Percentiles rank a stretch among this genome's conserved stretches.
These are phyloP conservation scores for Ogataea salicorniae DNA, from an alignment of 805 yeast species.

Conservation along the genomic window DNA sequence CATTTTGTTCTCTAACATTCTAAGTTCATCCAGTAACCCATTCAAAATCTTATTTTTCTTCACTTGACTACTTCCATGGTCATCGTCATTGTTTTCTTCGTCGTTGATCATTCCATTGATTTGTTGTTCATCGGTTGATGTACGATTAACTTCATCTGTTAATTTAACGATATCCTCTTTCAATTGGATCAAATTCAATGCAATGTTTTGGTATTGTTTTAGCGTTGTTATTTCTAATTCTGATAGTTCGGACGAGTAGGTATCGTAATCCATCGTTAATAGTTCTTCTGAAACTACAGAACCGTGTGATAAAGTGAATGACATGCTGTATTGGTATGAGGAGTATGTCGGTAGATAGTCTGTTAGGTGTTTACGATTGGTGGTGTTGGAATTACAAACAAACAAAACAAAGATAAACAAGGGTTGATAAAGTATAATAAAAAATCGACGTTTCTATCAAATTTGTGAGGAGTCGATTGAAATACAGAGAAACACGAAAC, in stretches of 20 bases:
- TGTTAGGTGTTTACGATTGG: too few species aligned
- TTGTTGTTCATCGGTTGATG: constrained; percentile 4
- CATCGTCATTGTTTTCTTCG: not conserved
- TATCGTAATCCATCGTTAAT: constrained; percentile 21
- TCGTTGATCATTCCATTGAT: not conserved
- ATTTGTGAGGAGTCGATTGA: too few species aligned
- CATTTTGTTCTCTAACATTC: constrained; percentile 21
- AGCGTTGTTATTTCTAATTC: constrained; percentile 33
- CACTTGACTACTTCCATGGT: not conserved
- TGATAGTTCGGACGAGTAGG: constrained; percentile 26
- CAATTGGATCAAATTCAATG: constrained; percentile 27
- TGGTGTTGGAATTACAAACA: too few species aligned
- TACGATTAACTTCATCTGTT: constrained; percentile 20
- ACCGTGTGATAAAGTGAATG: not conserved
- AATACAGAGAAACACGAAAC: too few species aligned
- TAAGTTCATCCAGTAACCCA: constrained; percentile 15
- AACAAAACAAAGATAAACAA: too few species aligned
- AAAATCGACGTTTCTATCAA: too few species aligned
- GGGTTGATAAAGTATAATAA: too few species aligned
- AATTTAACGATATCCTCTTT: constrained; percentile 21
- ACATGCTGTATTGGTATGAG: too few species aligned
- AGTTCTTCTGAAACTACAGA: constrained; percentile 10
- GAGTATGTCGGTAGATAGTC: too few species aligned
- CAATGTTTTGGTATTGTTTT: constrained; percentile 35
- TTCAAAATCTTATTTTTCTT: not conserved